Evolutionary conservation across 805 yeast species (phyloP), one percentile per base, ranked within the genome.

Genomic region (Yarrowia sp.): DNA sequence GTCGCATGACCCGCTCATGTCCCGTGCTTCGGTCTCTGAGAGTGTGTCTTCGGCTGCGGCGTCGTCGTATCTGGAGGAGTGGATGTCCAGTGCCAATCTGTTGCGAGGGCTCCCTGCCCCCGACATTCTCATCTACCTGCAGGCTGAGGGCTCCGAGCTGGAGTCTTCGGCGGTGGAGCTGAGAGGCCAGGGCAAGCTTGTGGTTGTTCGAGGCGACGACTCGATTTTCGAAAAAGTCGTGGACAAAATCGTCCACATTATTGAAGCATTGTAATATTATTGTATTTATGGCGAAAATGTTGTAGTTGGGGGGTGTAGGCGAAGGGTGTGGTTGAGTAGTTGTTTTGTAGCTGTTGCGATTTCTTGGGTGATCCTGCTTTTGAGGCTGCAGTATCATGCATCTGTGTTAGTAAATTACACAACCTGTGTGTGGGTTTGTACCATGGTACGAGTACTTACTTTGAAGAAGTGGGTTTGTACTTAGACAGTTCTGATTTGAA

Each of bases 51-150:
- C 58, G 14, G 19, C 62, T 1, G n/a, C 49, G 17, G n/a, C 52
- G 6, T 46, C 52, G 24, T 28, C 51, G 28, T 58, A 58, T 9
- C 40, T 58, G 6, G 63, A 71, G 17, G 56, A 63, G 32, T 71
- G 73, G 73, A 66, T 67, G 66, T 66, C 67, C 38, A 48, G 56
- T 28, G 70, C 68, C 22, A 67, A 67, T n/a, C 22, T 68, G 9
- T 62, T 71, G 51, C 51, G 70, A 33, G 72, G 72, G 1, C 65
- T 71, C 17, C 71, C 70, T 7, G 67, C 65, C 2, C 73, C 73
- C 3, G 72, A 71, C 58, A 68, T 48, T 33, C 36, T 70, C 19
- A 68, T 71, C 21, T 70, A 67, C 62, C 49, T 68, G 17, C 70
- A 69, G 44, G 63, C 68, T 2, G 62, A 62, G 33, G 66, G 67